Evolutionary conservation across 2,329 filamentous ascomycete species (phyloP).

Genomic region (Fusarium stilboides): DNA sequence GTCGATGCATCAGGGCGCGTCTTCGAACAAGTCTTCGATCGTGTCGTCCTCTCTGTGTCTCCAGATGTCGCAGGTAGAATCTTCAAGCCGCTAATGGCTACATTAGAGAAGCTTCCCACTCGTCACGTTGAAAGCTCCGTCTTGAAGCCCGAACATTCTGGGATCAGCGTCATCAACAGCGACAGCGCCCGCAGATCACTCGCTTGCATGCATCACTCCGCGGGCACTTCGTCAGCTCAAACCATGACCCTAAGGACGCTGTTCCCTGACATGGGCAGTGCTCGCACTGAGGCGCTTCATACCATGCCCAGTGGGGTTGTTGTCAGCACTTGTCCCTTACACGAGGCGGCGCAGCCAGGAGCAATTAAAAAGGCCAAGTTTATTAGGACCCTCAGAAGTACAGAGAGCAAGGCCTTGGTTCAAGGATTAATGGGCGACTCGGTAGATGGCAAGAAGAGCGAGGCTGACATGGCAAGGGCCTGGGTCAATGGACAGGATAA

Average conservation of each 20-base stretch:
- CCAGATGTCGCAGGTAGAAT: slow-evolving; percentile 67
- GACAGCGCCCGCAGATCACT: slow-evolving; percentile 6
- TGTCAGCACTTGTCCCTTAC: slow-evolving; percentile 67
- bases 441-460: slow-evolving; percentile 18
- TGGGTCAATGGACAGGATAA: slow-evolving; percentile 70
- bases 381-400: slow-evolving; percentile 67
- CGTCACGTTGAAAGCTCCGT: slow-evolving; percentile 65
- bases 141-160: slow-evolving; percentile 36
- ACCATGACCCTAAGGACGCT: slow-evolving; percentile 55
- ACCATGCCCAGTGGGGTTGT: slow-evolving; percentile 65
- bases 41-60: slow-evolving; percentile 68
- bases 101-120: slow-evolving; percentile 63
- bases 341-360: slow-evolving; percentile 54
- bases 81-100: slow-evolving; percentile 59
- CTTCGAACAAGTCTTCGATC: slow-evolving; percentile 62
- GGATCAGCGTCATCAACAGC: slow-evolving; percentile 20
- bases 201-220: slow-evolving; percentile 50
- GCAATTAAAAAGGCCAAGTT: slow-evolving; percentile 65
- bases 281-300: slow-evolving; percentile 67
- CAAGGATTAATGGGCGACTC: slow-evolving; percentile 60
- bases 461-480: slow-evolving; percentile 42
- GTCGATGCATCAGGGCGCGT: slow-evolving; percentile 22
- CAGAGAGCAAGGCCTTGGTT: slow-evolving; percentile 63
- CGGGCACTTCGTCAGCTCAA: slow-evolving; percentile 49
- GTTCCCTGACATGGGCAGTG: slow-evolving; percentile 48